These are phyloP conservation scores for Candida piceae DNA, from an alignment of 805 yeast species.

Conservation along the genomic window DNA sequence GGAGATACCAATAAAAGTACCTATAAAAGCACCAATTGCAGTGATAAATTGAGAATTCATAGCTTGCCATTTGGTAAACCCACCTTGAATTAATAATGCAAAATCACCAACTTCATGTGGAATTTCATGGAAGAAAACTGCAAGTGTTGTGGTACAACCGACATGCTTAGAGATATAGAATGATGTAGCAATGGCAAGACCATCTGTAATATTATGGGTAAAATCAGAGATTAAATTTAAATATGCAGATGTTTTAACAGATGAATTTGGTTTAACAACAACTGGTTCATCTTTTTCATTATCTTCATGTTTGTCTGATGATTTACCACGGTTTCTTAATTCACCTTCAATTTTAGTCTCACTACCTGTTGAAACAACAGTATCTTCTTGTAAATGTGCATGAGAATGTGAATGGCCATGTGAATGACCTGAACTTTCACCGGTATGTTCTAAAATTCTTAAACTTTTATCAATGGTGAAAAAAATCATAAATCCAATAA, in stretches of 20 bases:
- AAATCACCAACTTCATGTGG: conserved; percentile 83
- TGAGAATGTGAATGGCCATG: conserved; percentile 40
- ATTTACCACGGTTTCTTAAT: conserved; percentile 13
- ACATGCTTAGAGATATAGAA: conserved; percentile 54
- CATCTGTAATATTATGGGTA: conserved; percentile 73
- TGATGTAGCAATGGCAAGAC: conserved; percentile 67
- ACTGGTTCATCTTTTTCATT: conserved; percentile 21
- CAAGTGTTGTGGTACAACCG: conserved; percentile 66
- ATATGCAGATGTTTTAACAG: conserved; percentile 49
- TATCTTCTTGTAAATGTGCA: conserved; percentile 6
- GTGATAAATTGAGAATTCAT: conserved; percentile 63
- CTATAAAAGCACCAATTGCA: conserved; percentile 58
- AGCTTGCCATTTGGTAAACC: conserved; percentile 61
- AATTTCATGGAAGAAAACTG: conserved; percentile 71
- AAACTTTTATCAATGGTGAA: conserved; percentile 58
- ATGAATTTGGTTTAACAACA: conserved; percentile 31
- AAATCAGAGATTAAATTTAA: conserved; percentile 66
- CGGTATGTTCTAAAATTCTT: conserved; percentile 42
- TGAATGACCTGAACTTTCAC: conserved; percentile 35
- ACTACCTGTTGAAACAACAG: conserved; percentile 13
- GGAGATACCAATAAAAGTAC: conserved; percentile 60
- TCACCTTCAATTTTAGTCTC: conserved; percentile 7
- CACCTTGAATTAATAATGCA: conserved; percentile 65
- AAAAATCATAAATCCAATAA: conserved; percentile 57
- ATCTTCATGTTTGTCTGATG: conserved; percentile 12